Conservation (phyloP, 2,329 filamentous ascomycete species). For the Aspergillus piperis region DNA sequence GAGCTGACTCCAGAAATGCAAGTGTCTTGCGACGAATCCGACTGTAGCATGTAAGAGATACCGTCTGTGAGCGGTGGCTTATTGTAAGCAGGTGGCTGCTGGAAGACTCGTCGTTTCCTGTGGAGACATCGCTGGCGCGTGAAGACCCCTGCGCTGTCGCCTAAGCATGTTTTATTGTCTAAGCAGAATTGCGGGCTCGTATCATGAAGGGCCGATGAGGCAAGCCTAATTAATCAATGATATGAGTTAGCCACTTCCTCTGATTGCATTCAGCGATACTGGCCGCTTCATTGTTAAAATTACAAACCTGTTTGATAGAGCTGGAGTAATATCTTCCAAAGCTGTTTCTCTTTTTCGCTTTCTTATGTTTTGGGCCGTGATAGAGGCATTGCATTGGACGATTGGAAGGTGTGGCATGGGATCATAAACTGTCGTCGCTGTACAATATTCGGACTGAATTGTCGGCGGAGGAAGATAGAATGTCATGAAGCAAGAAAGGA, state of each 20-base stretch:
- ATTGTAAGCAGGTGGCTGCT: conserved; percentile 11
- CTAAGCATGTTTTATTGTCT: conserved; percentile 12
- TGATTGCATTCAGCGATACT: neutral
- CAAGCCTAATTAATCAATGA: conserved; percentile 10
- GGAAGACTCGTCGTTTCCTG: conserved; percentile 21
- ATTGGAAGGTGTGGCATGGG: conserved; percentile 15
- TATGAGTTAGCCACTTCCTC: conserved; percentile 1
- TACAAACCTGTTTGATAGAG: conserved; percentile 16
- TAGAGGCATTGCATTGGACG: conserved; percentile 10
- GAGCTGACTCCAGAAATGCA: conserved; percentile 14
- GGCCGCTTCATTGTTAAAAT: no score
- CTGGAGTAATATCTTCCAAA: conserved; percentile 8
- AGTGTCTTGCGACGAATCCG: conserved; percentile 8
- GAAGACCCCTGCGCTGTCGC: conserved; percentile 15
- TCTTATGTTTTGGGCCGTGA: conserved; percentile 17
- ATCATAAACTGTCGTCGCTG: neutral
- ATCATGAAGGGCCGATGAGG: conserved; percentile 19
- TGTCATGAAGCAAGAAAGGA: neutral
- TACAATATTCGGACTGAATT: neutral
- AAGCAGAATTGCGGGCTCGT: conserved; percentile 18
- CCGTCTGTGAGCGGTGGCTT: neutral
- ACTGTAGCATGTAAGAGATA: conserved; percentile 1
- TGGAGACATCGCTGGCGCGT: conserved; percentile 13
- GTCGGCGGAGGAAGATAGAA: neutral
- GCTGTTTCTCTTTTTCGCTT: conserved; percentile 30